Evolutionary conservation across 1,139 yeast genomes (phyloP).

Genomic region (Nakaseomyces sp.): DNA sequence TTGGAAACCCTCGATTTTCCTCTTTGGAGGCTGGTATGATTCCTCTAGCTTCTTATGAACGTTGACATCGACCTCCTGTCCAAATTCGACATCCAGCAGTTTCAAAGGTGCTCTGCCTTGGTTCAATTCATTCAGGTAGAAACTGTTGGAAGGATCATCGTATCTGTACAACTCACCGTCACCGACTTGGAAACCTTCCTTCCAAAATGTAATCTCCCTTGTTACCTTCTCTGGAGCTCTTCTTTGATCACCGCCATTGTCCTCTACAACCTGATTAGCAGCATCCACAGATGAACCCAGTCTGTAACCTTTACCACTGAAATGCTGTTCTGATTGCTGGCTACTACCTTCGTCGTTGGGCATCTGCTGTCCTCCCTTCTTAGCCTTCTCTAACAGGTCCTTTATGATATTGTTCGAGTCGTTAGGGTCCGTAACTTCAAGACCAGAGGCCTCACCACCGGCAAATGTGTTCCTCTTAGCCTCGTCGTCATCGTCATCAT

Average conservation of each 20-base stretch:
- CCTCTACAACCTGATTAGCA: constrained; percentile 32
- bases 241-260: constrained; percentile 24
- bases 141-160: constrained; percentile 81
- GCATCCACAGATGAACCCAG: constrained; percentile 48
- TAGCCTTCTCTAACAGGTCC: constrained; percentile 54
- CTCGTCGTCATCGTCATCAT: constrained; percentile 55
- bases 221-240: constrained; percentile 39
- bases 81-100: constrained; percentile 70
- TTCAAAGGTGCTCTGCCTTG: constrained; percentile 91
- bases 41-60: constrained; percentile 78
- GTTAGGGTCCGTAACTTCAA: constrained; percentile 89
- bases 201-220: constrained; percentile 87
- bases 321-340: constrained; percentile 18
- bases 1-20: constrained; percentile 57
- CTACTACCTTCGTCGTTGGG: constrained; percentile 32
- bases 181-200: constrained; percentile 90
- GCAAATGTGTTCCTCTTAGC: constrained; percentile 68
- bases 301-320: constrained; percentile 71
- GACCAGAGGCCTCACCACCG: constrained; percentile 90
- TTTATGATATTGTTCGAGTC: constrained; percentile 45
- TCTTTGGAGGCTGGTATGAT: constrained; percentile 67
- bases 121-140: constrained; percentile 68
- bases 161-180: constrained; percentile 79
- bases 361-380: constrained; percentile 33
- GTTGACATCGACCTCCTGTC: constrained; percentile 92